These are phyloP conservation scores for Diaporthe sp. DNA, from an alignment of 2,329 filamentous ascomycete species.

Conservation along the genomic window DNA sequence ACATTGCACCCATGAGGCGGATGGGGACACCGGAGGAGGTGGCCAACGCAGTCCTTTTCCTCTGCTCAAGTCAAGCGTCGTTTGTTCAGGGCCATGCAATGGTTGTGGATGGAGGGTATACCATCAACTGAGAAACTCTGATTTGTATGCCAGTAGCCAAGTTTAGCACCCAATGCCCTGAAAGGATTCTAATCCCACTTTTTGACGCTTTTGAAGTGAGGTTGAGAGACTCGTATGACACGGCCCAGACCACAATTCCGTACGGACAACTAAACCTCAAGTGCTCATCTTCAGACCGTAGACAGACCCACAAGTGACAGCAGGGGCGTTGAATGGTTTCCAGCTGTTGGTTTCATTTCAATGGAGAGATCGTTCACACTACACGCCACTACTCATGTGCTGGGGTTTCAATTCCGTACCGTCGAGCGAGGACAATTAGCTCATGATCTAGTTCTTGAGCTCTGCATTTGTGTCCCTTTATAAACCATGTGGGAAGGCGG, in stretches of 20 bases:
- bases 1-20: conserved; percentile 64
- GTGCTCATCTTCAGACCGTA: not conserved
- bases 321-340: not conserved
- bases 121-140: conserved; percentile 54
- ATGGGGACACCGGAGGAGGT: conserved; percentile 65
- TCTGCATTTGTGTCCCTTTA: no score
- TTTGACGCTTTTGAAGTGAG: not conserved
- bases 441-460: no score
- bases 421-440: no score
- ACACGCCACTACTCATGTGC: no score
- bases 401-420: no score
- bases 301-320: not conserved
- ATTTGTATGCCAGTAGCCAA: no score
- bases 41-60: conserved; percentile 62
- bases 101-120: conserved; percentile 67
- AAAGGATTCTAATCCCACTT: not conserved
- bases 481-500: accelerated
- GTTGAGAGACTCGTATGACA: no score
- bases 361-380: no score
- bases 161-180: no score
- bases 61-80: conserved; percentile 62
- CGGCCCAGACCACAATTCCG: no score
- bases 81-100: conserved; percentile 67
- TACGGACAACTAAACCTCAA: not conserved
- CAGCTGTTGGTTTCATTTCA: no score